These are phyloP conservation scores for Stephania japonica DNA, from an alignment of 164 flowering plant genomes.

Conservation along the genomic window DNA sequence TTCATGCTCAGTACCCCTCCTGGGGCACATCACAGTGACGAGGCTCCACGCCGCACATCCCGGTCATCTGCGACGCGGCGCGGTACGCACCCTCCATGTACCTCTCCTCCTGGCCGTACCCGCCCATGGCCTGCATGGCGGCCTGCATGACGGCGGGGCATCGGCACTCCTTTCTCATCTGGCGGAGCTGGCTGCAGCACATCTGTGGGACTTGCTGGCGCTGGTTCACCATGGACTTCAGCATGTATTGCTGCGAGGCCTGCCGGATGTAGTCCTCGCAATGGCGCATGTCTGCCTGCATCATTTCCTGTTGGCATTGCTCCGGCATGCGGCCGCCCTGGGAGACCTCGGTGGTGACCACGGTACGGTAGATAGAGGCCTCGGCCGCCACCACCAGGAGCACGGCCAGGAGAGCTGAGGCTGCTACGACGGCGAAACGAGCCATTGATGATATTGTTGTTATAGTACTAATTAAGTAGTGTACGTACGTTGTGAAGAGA, in stretches of 20 bases:
- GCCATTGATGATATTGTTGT: neutral
- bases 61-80: neutral
- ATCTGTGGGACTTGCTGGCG: neutral
- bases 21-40: neutral
- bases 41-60: neutral
- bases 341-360: neutral
- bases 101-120: neutral
- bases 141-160: neutral
- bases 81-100: neutral
- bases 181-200: neutral
- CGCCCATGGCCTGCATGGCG: neutral
- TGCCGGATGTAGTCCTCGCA: conserved; percentile 1
- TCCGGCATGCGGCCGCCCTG: neutral
- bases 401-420: neutral
- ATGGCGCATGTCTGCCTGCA: neutral
- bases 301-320: neutral
- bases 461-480: too few species aligned
- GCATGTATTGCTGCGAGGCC: neutral
- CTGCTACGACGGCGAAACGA: neutral
- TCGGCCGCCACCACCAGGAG: neutral
- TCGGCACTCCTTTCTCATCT: neutral
- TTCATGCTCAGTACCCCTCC: neutral
- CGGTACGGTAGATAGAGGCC: conserved; percentile 4
- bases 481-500: too few species aligned
- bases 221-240: neutral